These are phyloP conservation scores for Corinectria fuckeliana DNA, from an alignment of 2,329 filamentous ascomycete genomes.

Conservation along the genomic window DNA sequence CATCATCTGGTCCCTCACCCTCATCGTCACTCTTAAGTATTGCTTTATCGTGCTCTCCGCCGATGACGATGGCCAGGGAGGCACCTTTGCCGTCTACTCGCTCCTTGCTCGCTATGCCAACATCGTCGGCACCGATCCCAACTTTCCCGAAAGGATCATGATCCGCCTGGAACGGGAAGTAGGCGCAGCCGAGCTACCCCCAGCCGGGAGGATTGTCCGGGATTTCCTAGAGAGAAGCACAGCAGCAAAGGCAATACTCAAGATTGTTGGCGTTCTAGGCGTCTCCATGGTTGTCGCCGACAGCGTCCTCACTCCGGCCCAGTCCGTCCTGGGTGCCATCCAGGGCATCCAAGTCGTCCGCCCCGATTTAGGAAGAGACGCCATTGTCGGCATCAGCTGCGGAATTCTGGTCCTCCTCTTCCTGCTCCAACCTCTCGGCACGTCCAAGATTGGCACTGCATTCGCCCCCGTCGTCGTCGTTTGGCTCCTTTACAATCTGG, in stretches of 20 bases:
- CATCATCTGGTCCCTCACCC: conserved; percentile 71
- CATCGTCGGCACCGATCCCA: conserved; percentile 66
- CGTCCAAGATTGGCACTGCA: conserved; percentile 61
- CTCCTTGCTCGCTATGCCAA: conserved; percentile 66
- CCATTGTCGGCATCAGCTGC: conserved; percentile 69
- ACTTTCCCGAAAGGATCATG: conserved; percentile 52
- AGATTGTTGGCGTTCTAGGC: conserved; percentile 68
- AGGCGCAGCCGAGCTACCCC: conserved; percentile 60
- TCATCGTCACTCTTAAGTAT: conserved; percentile 76
- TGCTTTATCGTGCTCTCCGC: conserved; percentile 69
- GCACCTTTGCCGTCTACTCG: conserved; percentile 72
- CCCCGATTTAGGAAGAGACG: conserved; percentile 59
- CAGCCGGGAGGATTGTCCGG: conserved; percentile 59
- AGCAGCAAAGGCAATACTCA: conserved; percentile 59
- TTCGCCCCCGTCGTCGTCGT: conserved; percentile 73
- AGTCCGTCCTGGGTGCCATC: conserved; percentile 73
- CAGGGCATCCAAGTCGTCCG: conserved; percentile 67
- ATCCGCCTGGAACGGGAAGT: conserved; percentile 65
- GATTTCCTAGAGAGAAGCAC: conserved; percentile 63
- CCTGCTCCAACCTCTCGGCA: conserved; percentile 69
- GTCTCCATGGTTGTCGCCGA: conserved; percentile 73
- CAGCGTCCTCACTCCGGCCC: conserved; percentile 71
- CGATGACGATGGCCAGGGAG: conserved; percentile 75
- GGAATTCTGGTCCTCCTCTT: conserved; percentile 70
- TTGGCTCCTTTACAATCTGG: conserved; percentile 70